Evolutionary conservation across 2,329 filamentous ascomycete species (phyloP), one percentile per base, ranked within the genome.

Genomic region (Ophiocordyceps robertsii): DNA sequence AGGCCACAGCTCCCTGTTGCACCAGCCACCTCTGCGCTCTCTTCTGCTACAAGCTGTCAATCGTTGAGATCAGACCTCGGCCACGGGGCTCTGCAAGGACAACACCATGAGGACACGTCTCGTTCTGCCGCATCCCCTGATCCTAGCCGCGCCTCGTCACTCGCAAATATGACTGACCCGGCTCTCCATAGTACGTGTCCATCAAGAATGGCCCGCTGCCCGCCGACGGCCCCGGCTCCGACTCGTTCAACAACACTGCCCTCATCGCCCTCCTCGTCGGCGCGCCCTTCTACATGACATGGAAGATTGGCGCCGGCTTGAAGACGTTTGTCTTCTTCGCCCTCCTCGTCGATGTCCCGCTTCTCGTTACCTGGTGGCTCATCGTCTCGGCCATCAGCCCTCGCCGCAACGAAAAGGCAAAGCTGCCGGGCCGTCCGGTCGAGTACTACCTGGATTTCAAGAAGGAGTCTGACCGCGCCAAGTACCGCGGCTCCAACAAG

Each of bases 181-280:
- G 6, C 33, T 17, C 9, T 16, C 17, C 33, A 3, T 16, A 61
- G 60, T 59, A 48, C 45, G 51, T 46, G 57, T 93, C 87, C 47
- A 96, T 96, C 68, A 85, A 93, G 61, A 96, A 96, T 77, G 85
- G 81, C 39, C 88, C 92, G 50, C 78, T 96, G 37, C 92, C 92
- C 32, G 90, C 89, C 51, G 92, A 98, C 62, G 85, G 79, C 40
- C 69, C 87, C 41, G 84, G 88, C 51, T 80, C 75, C 63, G 87
- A 94, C 53, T 80, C 70, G 64, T 98, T 96, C 79, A 89, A 82
- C 67, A 94, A 92, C 68, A 67, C 72, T 53, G 66, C 83, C 54
- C 80, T 96, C 52, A 70, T 86, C 62, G 72, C 74, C 52, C 62
- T 90, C 48, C 62, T 95, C 47, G 62, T 77, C 47, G 64, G 77